A percentile compares a stretch with the other conserved stretches of the same genome.
These are phyloP conservation scores for Aspergillus leporis DNA, from an alignment of 495 filamentous ascomycete species.

Conservation along the genomic window DNA sequence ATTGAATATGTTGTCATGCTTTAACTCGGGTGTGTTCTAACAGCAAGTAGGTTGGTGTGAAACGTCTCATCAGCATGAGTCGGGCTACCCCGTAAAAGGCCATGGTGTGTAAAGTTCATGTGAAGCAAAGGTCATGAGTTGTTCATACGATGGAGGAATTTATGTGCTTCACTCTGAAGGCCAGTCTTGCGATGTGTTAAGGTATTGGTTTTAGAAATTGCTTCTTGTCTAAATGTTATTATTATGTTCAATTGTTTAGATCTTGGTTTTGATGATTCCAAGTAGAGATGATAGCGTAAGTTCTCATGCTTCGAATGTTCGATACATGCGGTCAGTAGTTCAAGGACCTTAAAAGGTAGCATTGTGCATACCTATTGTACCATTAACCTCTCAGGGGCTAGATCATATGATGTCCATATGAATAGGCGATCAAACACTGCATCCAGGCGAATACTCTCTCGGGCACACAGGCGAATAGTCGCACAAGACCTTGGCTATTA, in stretches of 20 bases:
- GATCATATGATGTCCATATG: no score
- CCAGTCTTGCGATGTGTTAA: background rate
- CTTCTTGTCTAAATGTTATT: constrained; percentile 25
- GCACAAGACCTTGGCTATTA: no score
- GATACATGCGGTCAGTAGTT: no score
- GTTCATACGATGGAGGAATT: constrained; percentile 8
- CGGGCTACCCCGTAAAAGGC: constrained; percentile 63
- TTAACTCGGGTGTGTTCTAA: constrained; percentile 8
- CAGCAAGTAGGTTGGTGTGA: constrained; percentile 73
- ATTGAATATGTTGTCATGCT: background rate
- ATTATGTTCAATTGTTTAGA: constrained; percentile 14
- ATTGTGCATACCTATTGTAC: no score
- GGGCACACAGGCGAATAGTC: no score
- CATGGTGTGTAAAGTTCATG: background rate
- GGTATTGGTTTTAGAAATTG: constrained; percentile 12
- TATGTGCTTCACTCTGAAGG: background rate
- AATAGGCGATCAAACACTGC: no score
- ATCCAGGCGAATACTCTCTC: no score
- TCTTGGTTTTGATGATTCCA: background rate
- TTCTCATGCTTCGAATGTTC: background rate
- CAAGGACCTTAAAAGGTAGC: no score
- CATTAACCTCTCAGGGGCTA: no score
- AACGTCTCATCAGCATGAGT: constrained; percentile 90
- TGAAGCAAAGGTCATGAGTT: constrained; percentile 12
- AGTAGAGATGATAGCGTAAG: background rate